Evolutionary conservation across 306 rosid species (phyloP).

Genomic region (Begonia fuchsioides): DNA sequence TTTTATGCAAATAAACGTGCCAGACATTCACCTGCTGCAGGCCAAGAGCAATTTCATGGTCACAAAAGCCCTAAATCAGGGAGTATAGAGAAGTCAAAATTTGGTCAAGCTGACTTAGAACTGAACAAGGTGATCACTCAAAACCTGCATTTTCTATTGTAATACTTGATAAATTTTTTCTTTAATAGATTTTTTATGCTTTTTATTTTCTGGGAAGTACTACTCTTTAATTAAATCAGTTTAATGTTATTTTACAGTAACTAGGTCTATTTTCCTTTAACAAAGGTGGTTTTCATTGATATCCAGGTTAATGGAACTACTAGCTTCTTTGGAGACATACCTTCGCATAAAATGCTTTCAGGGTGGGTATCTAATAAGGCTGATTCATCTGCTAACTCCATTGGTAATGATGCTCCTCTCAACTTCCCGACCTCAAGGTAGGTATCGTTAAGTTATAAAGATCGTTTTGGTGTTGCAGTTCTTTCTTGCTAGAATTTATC

Average conservation of each 20-base stretch:
- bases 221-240: too few relatives aligned
- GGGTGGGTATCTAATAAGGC: conserved; percentile 33
- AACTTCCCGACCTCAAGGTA: conserved; percentile 63
- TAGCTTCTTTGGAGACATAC: conserved; percentile 29
- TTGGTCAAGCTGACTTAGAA: conserved; percentile 37
- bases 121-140: conserved; percentile 44
- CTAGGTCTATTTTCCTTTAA: too few relatives aligned
- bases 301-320: conserved; percentile 37
- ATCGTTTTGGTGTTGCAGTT: background rate
- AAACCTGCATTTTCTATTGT: conserved; percentile 1
- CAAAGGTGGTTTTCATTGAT: conserved; percentile 13
- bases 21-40: conserved; percentile 30
- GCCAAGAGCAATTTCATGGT: conserved; percentile 33
- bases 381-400: conserved; percentile 39
- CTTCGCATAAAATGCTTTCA: conserved; percentile 37
- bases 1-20: conserved; percentile 41
- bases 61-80: conserved; percentile 43
- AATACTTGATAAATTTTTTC: conserved; percentile 3
- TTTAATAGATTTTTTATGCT: too few relatives aligned
- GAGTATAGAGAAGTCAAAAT: conserved; percentile 43
- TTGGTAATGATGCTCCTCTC: conserved; percentile 33
- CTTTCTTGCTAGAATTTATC: conserved; percentile 3
- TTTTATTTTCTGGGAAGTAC: background rate
- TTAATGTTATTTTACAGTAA: background rate
- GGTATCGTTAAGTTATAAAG: conserved; percentile 3